phyloP scores from a whole-genome alignment of 2,329 filamentous ascomycete species.

The Kalmusia sp. region DNA sequence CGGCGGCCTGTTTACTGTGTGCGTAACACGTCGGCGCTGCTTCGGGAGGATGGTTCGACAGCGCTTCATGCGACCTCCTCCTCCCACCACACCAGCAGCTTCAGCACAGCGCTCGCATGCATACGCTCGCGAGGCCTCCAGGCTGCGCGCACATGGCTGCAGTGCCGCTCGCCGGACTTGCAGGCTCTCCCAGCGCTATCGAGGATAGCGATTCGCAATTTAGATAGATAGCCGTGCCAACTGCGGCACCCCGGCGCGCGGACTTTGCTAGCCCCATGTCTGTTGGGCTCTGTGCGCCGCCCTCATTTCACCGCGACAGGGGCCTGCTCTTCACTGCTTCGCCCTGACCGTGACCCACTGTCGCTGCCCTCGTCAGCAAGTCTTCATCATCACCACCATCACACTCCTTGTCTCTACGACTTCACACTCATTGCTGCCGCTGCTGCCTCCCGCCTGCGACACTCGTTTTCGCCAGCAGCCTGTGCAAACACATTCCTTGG shows the following conservation, averaged over 20 bases:
- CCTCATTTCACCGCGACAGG: slow-evolving; percentile 9
- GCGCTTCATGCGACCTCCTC: no score
- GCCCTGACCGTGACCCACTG: slow-evolving; percentile 13
- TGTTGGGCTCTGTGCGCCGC: slow-evolving; percentile 3
- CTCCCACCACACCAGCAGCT: no score
- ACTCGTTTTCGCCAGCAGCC: slow-evolving; percentile 14
- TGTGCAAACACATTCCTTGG: slow-evolving; percentile 37
- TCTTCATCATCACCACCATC: slow-evolving; percentile 26
- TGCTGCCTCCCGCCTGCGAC: slow-evolving; percentile 9
- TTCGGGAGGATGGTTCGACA: background rate
- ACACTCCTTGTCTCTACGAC: slow-evolving; percentile 33
- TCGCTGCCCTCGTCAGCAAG: slow-evolving; percentile 16
- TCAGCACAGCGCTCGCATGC: no score
- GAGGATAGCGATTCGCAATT: slow-evolving; percentile 3
- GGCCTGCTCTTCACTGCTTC: slow-evolving; percentile 4
- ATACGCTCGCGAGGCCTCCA: no score
- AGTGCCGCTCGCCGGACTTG: background rate
- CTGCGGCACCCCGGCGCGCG: background rate
- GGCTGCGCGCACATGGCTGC: background rate
- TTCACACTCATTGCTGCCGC: slow-evolving; percentile 34
- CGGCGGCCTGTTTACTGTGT: background rate
- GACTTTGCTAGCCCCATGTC: slow-evolving; percentile 5
- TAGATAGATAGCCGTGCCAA: background rate
- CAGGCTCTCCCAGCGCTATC: background rate
- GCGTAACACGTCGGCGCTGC: background rate